A percentile compares a stretch with the other conserved stretches of the same genome.
Evolutionary conservation across 179 eudicot species (phyloP).

Genomic region (Nepenthes alata): DNA sequence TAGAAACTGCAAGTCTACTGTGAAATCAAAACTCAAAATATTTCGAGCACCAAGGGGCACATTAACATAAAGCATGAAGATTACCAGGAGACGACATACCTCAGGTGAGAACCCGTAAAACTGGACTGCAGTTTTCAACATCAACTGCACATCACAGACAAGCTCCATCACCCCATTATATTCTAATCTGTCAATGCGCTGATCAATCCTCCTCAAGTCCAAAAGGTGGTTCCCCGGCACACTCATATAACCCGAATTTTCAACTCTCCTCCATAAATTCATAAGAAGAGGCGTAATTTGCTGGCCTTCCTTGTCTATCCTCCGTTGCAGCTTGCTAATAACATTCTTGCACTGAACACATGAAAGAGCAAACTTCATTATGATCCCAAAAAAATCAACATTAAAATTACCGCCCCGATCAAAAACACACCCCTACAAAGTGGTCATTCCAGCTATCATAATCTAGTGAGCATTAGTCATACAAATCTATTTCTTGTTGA

Average conservation of each 20-base stretch:
- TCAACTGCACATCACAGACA: slow-evolving; percentile 68
- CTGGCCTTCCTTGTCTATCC: slow-evolving; percentile 74
- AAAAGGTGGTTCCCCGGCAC: slow-evolving; percentile 44
- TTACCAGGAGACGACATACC: slow-evolving; percentile 26
- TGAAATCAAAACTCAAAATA: too few species aligned
- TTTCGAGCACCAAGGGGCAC: too few species aligned
- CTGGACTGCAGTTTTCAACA: slow-evolving; percentile 69
- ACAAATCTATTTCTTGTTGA: too few species aligned
- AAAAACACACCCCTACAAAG: neutral
- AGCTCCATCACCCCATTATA: slow-evolving; percentile 71
- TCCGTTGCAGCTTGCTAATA: slow-evolving; percentile 63
- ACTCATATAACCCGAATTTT: slow-evolving; percentile 30
- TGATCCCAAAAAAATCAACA: neutral
- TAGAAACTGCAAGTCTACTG: neutral
- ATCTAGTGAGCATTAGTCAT: too few species aligned
- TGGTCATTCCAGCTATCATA: too few species aligned
- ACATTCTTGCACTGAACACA: slow-evolving; percentile 77
- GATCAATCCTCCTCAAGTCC: slow-evolving; percentile 62
- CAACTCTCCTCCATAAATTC: slow-evolving; percentile 75
- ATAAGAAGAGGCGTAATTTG: slow-evolving; percentile 75
- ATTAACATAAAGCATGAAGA: neutral
- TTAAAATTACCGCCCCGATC: neutral
- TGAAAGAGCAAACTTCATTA: neutral
- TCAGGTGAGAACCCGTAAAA: slow-evolving; percentile 67
- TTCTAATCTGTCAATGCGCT: slow-evolving; percentile 55